phyloP scores from a whole-genome alignment of 148 eudicot species.

The Camellia sinensis region DNA sequence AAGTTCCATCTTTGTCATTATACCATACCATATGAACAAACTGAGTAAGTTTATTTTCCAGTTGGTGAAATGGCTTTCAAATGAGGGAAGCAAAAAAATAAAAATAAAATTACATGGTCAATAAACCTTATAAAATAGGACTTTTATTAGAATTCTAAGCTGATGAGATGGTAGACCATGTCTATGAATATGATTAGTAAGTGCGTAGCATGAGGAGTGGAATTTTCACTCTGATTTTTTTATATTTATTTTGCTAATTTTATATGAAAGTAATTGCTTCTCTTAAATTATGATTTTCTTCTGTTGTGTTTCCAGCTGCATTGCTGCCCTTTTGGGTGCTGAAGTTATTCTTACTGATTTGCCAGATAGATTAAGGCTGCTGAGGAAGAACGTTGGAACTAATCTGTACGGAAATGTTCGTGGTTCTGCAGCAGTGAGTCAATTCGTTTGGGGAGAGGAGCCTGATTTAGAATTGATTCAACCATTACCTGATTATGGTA shows the following conservation, averaged over 20 bases:
- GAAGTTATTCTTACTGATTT: constrained; percentile 72
- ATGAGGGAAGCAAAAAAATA: neutral
- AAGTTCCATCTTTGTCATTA: neutral
- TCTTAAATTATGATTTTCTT: neutral
- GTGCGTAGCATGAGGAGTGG: neutral
- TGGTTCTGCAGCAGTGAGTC: constrained; percentile 66
- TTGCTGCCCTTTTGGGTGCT: constrained; percentile 91
- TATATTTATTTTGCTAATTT: neutral
- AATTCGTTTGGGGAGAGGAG: constrained; percentile 81
- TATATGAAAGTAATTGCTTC: neutral
- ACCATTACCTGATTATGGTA: constrained; percentile 85
- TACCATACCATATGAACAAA: neutral
- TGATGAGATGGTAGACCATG: neutral
- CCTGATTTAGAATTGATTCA: constrained; percentile 50
- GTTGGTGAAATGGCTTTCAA: neutral
- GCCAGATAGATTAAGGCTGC: constrained; percentile 79
- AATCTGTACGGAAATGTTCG: constrained; percentile 55
- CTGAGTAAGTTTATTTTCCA: neutral
- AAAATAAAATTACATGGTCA: neutral
- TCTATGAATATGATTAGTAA: neutral
- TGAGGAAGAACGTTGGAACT: constrained; percentile 67
- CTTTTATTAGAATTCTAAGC: neutral
- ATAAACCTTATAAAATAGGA: neutral
- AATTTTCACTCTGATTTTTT: neutral
- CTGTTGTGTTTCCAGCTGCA: constrained; percentile 53